Percentiles rank a stretch among this genome's conserved stretches.
These are phyloP conservation scores for Mallotus japonicus DNA, from an alignment of 441 rosid genomes.

Conservation along the genomic window DNA sequence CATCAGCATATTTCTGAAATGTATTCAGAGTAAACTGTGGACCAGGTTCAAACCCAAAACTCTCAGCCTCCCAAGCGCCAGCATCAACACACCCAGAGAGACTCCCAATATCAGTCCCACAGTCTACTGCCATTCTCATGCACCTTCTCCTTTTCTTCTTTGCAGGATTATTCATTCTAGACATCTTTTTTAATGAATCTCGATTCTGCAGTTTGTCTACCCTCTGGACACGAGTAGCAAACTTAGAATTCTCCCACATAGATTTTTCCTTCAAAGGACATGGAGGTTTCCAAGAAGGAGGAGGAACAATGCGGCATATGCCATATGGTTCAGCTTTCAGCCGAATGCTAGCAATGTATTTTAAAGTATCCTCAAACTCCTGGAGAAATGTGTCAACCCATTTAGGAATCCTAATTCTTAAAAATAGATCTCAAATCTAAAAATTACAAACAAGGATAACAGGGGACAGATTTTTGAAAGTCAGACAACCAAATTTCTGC, in stretches of 20 bases:
- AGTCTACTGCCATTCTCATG: slow-evolving; percentile 58
- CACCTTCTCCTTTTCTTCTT: slow-evolving; percentile 83
- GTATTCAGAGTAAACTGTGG: slow-evolving; percentile 75
- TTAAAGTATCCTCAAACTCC: slow-evolving; percentile 97
- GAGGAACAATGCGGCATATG: slow-evolving; percentile 98
- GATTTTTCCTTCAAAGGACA: slow-evolving; percentile 78
- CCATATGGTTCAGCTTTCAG: slow-evolving; percentile 90
- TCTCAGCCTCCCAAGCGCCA: slow-evolving; percentile 57
- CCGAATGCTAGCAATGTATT: slow-evolving; percentile 79
- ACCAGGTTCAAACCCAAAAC: slow-evolving; percentile 97
- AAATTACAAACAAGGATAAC: slow-evolving; percentile 10
- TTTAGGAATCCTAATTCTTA: slow-evolving; percentile 20
- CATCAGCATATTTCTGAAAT: slow-evolving; percentile 88
- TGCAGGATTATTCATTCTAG: slow-evolving; percentile 47
- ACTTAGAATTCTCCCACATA: slow-evolving; percentile 79
- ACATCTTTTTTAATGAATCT: slow-evolving; percentile 64
- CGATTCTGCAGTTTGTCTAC: slow-evolving; percentile 99
- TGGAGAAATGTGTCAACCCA: slow-evolving; percentile 32
- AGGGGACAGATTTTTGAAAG: neutral
- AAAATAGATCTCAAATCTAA: slow-evolving; percentile 6
- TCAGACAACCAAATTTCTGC: slow-evolving; percentile 23
- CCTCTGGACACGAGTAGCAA: slow-evolving; percentile 93
- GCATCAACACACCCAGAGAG: slow-evolving; percentile 40
- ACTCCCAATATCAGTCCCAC: slow-evolving; percentile 43
- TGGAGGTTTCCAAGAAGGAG: slow-evolving; percentile 96